These are phyloP conservation scores for Boletus eberwhitei DNA, from an alignment of 768 basidiomycete genomes.

Conservation along the genomic window DNA sequence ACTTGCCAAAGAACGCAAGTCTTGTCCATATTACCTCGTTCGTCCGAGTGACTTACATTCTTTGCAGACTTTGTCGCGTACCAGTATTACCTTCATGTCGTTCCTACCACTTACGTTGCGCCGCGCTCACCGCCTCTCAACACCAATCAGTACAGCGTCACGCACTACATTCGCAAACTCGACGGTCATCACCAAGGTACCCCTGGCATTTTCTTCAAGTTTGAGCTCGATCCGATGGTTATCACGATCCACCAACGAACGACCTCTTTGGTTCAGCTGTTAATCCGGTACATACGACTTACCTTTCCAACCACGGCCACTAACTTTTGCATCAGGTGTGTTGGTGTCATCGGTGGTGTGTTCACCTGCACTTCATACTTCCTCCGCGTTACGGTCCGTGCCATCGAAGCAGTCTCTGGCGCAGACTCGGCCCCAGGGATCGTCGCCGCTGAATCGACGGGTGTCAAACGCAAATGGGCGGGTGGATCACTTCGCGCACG, in stretches of 20 bases:
- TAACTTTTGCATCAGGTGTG: slow-evolving; percentile 42
- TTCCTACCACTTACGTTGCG: slow-evolving; percentile 90
- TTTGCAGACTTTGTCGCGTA: slow-evolving; percentile 80
- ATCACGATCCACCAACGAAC: slow-evolving; percentile 88
- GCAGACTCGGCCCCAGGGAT: slow-evolving; percentile 50
- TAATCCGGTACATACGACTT: slow-evolving; percentile 54
- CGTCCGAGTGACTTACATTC: neutral
- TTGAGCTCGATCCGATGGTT: slow-evolving; percentile 88
- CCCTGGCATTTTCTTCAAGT: slow-evolving; percentile 98
- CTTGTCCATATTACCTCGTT: neutral
- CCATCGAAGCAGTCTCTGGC: slow-evolving; percentile 61
- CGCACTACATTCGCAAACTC: slow-evolving; percentile 80
- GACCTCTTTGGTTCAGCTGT: slow-evolving; percentile 71
- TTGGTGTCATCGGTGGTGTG: slow-evolving; percentile 92
- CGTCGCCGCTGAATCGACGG: slow-evolving; percentile 63
- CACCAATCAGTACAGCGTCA: slow-evolving; percentile 92
- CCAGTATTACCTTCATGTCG: slow-evolving; percentile 94
- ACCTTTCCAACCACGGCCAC: neutral
- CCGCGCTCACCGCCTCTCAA: slow-evolving; percentile 60
- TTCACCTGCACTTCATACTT: slow-evolving; percentile 84
- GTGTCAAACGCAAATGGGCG: slow-evolving; percentile 67
- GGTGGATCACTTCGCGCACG: slow-evolving; percentile 64
- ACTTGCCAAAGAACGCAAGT: slow-evolving; percentile 58
- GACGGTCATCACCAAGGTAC: slow-evolving; percentile 74
- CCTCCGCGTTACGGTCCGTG: slow-evolving; percentile 58